Conservation (phyloP, 2,329 filamentous ascomycete species). For the Aspergillaceae sp. region DNA sequence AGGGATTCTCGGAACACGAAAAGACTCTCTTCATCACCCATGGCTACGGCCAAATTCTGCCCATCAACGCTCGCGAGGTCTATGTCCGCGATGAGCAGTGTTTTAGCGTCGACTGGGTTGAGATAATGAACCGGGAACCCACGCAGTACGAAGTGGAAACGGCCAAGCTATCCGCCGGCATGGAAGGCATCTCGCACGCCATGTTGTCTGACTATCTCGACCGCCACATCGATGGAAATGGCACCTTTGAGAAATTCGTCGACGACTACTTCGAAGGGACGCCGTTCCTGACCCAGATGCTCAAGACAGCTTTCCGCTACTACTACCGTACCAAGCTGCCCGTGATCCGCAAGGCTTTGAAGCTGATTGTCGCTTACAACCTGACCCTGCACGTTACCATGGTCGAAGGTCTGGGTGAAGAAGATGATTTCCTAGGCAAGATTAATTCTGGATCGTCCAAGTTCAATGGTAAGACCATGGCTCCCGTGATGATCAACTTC, state of each 20-base stretch:
- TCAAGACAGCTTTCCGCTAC: slow-evolving; percentile 92
- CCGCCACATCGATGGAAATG: slow-evolving; percentile 84
- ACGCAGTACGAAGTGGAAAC: slow-evolving; percentile 79
- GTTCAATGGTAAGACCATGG: slow-evolving; percentile 81
- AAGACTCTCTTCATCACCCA: slow-evolving; percentile 85
- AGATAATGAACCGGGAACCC: slow-evolving; percentile 66
- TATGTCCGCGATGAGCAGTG: slow-evolving; percentile 86
- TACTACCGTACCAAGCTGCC: slow-evolving; percentile 81
- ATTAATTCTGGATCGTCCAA: slow-evolving; percentile 81
- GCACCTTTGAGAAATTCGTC: slow-evolving; percentile 84
- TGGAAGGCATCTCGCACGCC: slow-evolving; percentile 73
- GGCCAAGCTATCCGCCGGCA: slow-evolving; percentile 78
- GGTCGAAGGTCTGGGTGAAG: slow-evolving; percentile 78
- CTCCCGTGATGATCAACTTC: slow-evolving; percentile 99
- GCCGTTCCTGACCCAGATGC: slow-evolving; percentile 86
- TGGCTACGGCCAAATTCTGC: slow-evolving; percentile 86
- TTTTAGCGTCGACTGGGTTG: slow-evolving; percentile 90
- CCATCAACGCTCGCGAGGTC: slow-evolving; percentile 88
- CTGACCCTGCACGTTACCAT: slow-evolving; percentile 89
- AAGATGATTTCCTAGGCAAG: slow-evolving; percentile 68
- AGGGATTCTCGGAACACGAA: slow-evolving; percentile 61
- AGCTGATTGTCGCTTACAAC: slow-evolving; percentile 92
- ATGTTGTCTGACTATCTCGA: slow-evolving; percentile 87
- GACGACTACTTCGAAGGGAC: slow-evolving; percentile 96
- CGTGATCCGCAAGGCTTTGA: slow-evolving; percentile 89